Evolutionary conservation across 768 basidiomycete genomes (phyloP), one percentile per base, ranked within the genome.

Genomic region (Serendipita indica): DNA sequence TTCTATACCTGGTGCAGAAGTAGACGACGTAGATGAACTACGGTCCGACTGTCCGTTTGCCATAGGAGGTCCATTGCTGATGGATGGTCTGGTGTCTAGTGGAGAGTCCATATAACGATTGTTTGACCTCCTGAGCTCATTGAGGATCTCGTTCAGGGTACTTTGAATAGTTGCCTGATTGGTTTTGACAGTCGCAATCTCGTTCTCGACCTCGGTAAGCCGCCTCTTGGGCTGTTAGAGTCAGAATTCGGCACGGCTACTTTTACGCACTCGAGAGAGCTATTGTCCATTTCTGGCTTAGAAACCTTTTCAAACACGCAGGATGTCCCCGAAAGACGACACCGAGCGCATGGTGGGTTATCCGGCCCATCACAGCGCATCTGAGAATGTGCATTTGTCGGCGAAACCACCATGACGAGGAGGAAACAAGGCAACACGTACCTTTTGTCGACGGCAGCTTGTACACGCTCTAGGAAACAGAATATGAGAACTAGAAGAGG

Each of bases 261-360:
- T 6, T 27, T 27, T 13, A 16, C 61, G 52, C 57, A 62, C 61
- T 62, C 49, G 7, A 54, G 59, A 3, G 61, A 60, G 27, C 39
- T 62, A 27, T 22, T 30, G 56, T 62, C 59, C n/a, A 52, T 43
- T 39, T 62, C 61, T 20, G 60, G 60, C 46, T 62, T 62, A 27
- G 60, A 33, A 27, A 62, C 59, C 59, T 62, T 62, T 56, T 62
- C 61, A 33, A 62, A 62, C 14, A 62, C 59, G 43, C 61, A 62
- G 25, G 28, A 35, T 37, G 52, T 46, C 27, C 61, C 61, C 39
- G 60, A 60, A 41, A 59, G 39, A 7, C 61, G 61, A 54, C 61
- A 62, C n/a, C 61, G 59, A n/a, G 61, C 54, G 41, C 61, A 62
- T 39, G 61, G 61, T 25, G 61, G 61, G 41, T 60, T 62, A n/a